These are phyloP conservation scores for Leptomonas pyrrhocoris DNA, from an alignment of 208 protist species.

Conservation along the genomic window DNA sequence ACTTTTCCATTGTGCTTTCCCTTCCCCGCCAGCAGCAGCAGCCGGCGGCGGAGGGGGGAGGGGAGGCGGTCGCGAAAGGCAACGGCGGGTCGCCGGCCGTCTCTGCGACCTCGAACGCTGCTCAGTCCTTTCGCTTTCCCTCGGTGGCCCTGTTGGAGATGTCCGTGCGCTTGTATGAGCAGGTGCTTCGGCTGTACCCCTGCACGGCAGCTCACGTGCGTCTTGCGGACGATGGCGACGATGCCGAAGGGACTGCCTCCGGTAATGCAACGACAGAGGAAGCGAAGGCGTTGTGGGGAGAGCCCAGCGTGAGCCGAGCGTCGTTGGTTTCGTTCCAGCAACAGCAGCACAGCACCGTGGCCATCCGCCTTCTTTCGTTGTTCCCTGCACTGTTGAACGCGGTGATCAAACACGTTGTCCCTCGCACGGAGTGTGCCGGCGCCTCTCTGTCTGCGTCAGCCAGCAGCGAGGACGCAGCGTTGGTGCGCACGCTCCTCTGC, in stretches of 20 bases:
- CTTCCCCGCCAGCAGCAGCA: background rate
- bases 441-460: background rate
- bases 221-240: background rate
- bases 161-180: conserved; percentile 26
- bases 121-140: conserved; percentile 16
- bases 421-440: background rate
- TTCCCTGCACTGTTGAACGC: conserved; percentile 26
- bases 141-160: conserved; percentile 24
- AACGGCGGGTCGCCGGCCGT: too few relatives aligned
- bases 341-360: conserved; percentile 28
- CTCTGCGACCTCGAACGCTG: background rate
- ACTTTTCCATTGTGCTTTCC: conserved; percentile 44
- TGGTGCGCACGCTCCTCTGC: conserved; percentile 30
- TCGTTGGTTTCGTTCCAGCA: background rate
- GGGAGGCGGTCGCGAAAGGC: too few relatives aligned
- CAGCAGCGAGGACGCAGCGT: conserved; percentile 18
- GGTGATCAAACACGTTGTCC: conserved; percentile 17
- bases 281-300: too few relatives aligned
- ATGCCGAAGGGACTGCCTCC: background rate
- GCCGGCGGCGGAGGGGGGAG: background rate
- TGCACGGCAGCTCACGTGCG: conserved; percentile 14
- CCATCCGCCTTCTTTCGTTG: conserved; percentile 22
- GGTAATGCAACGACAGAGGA: background rate
- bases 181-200: conserved; percentile 36
- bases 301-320: too few relatives aligned